Conservation (phyloP, 352 stramenopile species). For the Phytophthora podocarpi region DNA sequence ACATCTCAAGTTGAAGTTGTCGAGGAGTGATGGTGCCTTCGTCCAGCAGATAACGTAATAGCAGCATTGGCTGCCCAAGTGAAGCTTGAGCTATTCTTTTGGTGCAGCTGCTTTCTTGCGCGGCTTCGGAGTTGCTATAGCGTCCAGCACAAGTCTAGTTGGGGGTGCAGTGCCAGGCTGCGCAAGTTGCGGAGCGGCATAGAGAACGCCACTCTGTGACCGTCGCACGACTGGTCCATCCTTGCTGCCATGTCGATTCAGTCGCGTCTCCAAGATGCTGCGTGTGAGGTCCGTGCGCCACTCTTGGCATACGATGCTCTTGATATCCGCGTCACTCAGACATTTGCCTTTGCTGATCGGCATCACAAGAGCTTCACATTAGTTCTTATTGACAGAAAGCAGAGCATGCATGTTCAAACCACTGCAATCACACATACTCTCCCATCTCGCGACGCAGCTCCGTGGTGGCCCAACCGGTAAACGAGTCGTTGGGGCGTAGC, state of each 20-base stretch:
- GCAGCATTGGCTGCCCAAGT: no score
- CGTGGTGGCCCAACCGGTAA: conserved; percentile 44
- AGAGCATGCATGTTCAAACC: not conserved
- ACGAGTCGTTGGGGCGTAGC: conserved; percentile 46
- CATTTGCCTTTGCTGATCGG: conserved; percentile 22
- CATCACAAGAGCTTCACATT: not conserved
- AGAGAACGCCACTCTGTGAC: conserved; percentile 59
- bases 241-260: conserved; percentile 66
- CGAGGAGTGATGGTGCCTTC: conserved; percentile 23
- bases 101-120: conserved; percentile 17
- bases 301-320: conserved; percentile 55
- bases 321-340: conserved; percentile 52
- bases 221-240: conserved; percentile 59
- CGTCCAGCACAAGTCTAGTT: conserved; percentile 38
- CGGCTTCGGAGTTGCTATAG: conserved; percentile 29
- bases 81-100: conserved; percentile 3
- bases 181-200: conserved; percentile 34
- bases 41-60: no score
- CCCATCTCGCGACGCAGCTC: conserved; percentile 49
- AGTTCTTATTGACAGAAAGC: no score
- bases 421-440: conserved; percentile 27
- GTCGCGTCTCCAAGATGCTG: conserved; percentile 48
- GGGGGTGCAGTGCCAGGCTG: not conserved
- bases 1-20: conserved; percentile 18
- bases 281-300: conserved; percentile 71